phyloP scores from a whole-genome alignment of 345 rosid species.

The Hypericum perforatum region DNA sequence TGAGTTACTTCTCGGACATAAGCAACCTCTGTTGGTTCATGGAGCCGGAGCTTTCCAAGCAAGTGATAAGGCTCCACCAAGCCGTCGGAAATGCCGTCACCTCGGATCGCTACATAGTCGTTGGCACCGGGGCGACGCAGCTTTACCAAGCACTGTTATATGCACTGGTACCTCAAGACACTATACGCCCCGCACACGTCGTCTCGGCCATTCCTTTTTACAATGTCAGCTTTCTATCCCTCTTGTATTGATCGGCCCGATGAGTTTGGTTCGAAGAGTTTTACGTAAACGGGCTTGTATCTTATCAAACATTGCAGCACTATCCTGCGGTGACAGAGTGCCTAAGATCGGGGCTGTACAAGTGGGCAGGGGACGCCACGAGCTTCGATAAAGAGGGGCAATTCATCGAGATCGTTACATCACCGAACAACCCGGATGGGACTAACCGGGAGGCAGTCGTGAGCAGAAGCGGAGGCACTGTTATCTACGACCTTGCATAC shows the following conservation, averaged over 20 bases:
- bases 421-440: conserved; percentile 95
- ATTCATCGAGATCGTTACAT: conserved; percentile 79
- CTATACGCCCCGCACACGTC: conserved; percentile 52
- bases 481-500: conserved; percentile 89
- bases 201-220: conserved; percentile 80
- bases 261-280: background rate
- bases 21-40: conserved; percentile 75
- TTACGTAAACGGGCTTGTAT: conserved; percentile 8
- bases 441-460: conserved; percentile 51
- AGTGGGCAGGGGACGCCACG: conserved; percentile 88
- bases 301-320: conserved; percentile 38
- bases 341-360: conserved; percentile 58
- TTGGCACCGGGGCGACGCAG: conserved; percentile 91
- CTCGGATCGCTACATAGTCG: conserved; percentile 50
- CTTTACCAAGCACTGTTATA: conserved; percentile 74
- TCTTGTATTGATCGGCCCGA: background rate
- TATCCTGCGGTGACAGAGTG: conserved; percentile 71
- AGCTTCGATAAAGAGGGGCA: conserved; percentile 42
- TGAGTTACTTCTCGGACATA: conserved; percentile 74
- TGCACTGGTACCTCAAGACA: conserved; percentile 54
- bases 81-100: conserved; percentile 82
- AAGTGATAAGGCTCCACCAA: conserved; percentile 53
- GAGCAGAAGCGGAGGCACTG: conserved; percentile 49
- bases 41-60: conserved; percentile 57
- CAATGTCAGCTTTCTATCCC: conserved; percentile 41